Evolutionary conservation across 2,329 filamentous ascomycete genomes (phyloP), one percentile per base, ranked within the genome.

Genomic region (Chalara sp.): DNA sequence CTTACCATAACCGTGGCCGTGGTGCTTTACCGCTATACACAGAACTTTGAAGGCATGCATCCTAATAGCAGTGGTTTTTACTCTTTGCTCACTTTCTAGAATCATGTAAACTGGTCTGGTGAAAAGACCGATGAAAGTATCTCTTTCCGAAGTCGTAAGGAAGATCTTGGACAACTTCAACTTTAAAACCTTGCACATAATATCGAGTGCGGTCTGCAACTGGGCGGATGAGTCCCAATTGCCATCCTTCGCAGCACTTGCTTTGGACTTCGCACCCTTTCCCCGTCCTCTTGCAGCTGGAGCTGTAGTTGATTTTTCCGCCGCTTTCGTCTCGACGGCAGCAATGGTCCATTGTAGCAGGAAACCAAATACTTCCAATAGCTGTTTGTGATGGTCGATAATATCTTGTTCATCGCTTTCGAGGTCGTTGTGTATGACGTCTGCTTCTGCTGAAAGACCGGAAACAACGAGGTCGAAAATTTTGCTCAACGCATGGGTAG

Each of bases 1-100:
- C 76, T 56, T 76, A 92, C 89, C 91, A 66, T 96, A 96, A 59
- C 87, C 93, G 68, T 99, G 93, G 1, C 93, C 93, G 66, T 99
- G 93, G 65, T 97, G 91, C 72, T 99, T 99, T 53, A 99, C 84
- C 35, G 95, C 91, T 60, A 97, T 89, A 65, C 93, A 99, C 6
- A 99, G 74, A 21, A 97, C 90, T 68, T 96, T 96, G 76, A 96
- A 99, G 51, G 87, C 88, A 70, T 97, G 91, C 89, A 97, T 97
- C 45, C 91, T 83, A 55, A 97, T 92, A 5, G 86, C 76, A 30
- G 84, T 93, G 62, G 80, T 87, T 74, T 97, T 99, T 57, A 91
- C 86, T 54, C 93, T 81, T 65, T 91, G 85, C 68, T 99, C 93
- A 67, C 87, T 96, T 71, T 99, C 93, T 41, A 99, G 76, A 29